Base-by-base conservation (phyloP, 805 yeast genomes). In the Groenewaldozyma tartarivorans region DNA sequence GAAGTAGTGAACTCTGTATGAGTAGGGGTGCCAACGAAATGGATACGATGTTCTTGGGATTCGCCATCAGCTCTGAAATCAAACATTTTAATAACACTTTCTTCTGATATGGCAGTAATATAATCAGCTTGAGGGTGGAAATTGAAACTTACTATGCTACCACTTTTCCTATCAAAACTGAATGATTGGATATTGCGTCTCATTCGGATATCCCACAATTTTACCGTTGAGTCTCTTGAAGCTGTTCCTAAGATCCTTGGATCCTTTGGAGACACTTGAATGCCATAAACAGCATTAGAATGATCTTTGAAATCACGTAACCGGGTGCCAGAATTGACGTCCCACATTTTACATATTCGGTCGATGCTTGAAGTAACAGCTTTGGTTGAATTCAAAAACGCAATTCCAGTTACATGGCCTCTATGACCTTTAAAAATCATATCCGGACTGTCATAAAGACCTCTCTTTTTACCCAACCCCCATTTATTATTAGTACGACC, bases 321-420 rank as follows among this genome's bases (percentile, higher is more conserved):
- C 47, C 69, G 67, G 17, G 63, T 64, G 1, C 83, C 79, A 48
- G 73, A 74, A 6, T 69, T 66, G 19, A 85, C 67, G 58, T 88
- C 95, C 96, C 96, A 88, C 39, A 79, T 56, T 1, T 72, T 70
- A 52, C 85, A 73, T 1, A 90, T 75, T 78, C 79, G 74, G 57
- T 87, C 96, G 2, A 95, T 95, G 32, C 88, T 78, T 1, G 80
- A 71, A 0, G 94, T 82, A 15, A 86, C 53, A 0, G 85, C 56
- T 21, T 65, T 66, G 4, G 68, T 60, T 45, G 79, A 72, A 41
- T 67, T 65, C n/a, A 80, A 42, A 54, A 86, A 88, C 36, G 75
- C 78, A 46, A 83, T 68, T 48, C 78, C 85, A 0, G 90, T 77
- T 4, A 88, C 74, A 55, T 86, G 88, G 35, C 92, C 90, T 5